A percentile compares a stretch with the other conserved stretches of the same genome.
phyloP scores from a whole-genome alignment of 768 basidiomycete genomes.

The Leccinum obscurum region DNA sequence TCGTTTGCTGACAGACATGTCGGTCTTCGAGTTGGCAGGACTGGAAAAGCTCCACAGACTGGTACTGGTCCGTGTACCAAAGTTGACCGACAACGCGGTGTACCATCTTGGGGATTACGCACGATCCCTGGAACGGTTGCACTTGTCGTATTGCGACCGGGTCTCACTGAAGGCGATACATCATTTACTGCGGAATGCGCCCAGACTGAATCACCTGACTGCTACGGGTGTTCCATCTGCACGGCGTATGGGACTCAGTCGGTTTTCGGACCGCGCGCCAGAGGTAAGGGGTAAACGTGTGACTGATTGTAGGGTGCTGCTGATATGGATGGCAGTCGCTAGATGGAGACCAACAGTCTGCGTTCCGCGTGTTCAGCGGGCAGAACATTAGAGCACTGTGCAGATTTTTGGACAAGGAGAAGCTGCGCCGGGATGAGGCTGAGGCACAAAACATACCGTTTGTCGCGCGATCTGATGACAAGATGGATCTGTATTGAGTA shows the following conservation, averaged over 20 bases:
- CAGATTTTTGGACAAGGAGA: slow-evolving; percentile 72
- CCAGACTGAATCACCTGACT: slow-evolving; percentile 68
- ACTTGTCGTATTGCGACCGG: slow-evolving; percentile 84
- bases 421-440: slow-evolving; percentile 52
- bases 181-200: slow-evolving; percentile 59
- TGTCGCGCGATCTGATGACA: slow-evolving; percentile 60
- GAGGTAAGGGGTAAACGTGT: slow-evolving; percentile 39
- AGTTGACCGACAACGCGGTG: slow-evolving; percentile 82
- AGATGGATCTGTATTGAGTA: slow-evolving; percentile 55
- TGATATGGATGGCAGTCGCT: slow-evolving; percentile 47
- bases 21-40: slow-evolving; percentile 75
- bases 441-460: slow-evolving; percentile 64
- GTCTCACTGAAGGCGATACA: slow-evolving; percentile 78
- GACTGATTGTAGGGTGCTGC: slow-evolving; percentile 2
- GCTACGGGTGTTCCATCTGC: slow-evolving; percentile 80
- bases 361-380: slow-evolving; percentile 81
- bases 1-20: slow-evolving; percentile 79
- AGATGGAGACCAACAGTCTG: slow-evolving; percentile 63
- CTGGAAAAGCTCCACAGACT: slow-evolving; percentile 72
- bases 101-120: slow-evolving; percentile 76
- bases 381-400: slow-evolving; percentile 62
- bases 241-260: slow-evolving; percentile 62
- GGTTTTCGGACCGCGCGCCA: slow-evolving; percentile 77
- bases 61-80: slow-evolving; percentile 76
- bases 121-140: slow-evolving; percentile 69